Conservation (phyloP, 106 monocot species). For the Apostasia shenzhenica region DNA sequence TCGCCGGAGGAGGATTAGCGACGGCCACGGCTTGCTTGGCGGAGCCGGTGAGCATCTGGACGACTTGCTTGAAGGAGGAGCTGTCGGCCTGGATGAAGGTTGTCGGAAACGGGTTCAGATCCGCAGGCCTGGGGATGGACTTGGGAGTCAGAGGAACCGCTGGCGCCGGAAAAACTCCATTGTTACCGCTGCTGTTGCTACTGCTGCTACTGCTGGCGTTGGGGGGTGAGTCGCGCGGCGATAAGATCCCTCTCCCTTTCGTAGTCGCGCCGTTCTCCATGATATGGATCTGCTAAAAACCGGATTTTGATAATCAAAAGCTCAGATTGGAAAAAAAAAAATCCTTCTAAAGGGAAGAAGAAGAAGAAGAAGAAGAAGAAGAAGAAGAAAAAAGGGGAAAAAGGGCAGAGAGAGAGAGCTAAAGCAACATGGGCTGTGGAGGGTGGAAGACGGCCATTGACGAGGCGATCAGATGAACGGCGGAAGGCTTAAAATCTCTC, state of each 20-base stretch:
- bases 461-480: too few relatives aligned
- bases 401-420: too few relatives aligned
- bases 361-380: too few relatives aligned
- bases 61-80: conserved; percentile 28
- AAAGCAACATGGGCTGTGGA: too few relatives aligned
- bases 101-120: conserved; percentile 11
- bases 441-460: too few relatives aligned
- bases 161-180: neutral
- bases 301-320: neutral
- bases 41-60: conserved; percentile 22
- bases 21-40: conserved; percentile 1
- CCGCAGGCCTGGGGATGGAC: neutral
- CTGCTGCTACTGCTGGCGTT: conserved; percentile 6
- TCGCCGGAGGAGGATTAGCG: neutral
- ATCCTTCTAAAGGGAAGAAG: too few relatives aligned
- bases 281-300: neutral
- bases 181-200: neutral
- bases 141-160: neutral
- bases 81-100: conserved; percentile 26
- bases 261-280: neutral
- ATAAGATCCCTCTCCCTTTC: neutral
- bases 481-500: too few relatives aligned
- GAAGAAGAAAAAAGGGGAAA: too few relatives aligned
- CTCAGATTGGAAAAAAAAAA: too few relatives aligned
- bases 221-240: neutral